Percentiles rank a stretch among this genome's conserved stretches.
Evolutionary conservation across 164 flowering plant genomes (phyloP).

Genomic region (Paratinospora sagittata): DNA sequence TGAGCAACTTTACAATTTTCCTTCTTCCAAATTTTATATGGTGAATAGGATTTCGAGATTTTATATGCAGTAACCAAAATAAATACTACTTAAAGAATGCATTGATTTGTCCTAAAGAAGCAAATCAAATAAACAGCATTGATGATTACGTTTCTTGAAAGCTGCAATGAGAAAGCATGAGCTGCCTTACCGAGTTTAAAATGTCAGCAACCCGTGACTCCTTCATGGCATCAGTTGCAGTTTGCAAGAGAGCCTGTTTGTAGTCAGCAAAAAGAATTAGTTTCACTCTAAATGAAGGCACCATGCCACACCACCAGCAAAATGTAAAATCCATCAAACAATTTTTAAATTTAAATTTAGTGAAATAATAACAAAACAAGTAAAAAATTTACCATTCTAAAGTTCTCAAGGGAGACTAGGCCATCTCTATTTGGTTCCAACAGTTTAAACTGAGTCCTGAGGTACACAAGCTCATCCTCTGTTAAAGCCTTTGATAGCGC

Average conservation of each 20-base stretch:
- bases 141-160: neutral
- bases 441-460: constrained; percentile 56
- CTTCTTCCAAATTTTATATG: neutral
- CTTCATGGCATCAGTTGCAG: constrained; percentile 88
- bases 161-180: neutral
- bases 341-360: no score
- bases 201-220: constrained; percentile 74
- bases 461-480: constrained; percentile 66
- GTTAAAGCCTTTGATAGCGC: constrained; percentile 86
- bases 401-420: constrained; percentile 53
- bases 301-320: neutral
- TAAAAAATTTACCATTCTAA: constrained; percentile 37
- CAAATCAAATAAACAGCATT: neutral
- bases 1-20: neutral
- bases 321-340: neutral
- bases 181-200: constrained; percentile 45
- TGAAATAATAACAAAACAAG: neutral
- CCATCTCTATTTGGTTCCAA: constrained; percentile 69
- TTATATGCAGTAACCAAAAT: neutral
- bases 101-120: neutral
- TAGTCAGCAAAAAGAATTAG: constrained; percentile 4
- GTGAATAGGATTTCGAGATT: neutral
- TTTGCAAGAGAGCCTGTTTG: constrained; percentile 61
- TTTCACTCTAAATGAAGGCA: neutral
- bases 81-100: neutral